These are phyloP conservation scores for Phytophthora pisi DNA, from an alignment of 352 stramenopile species.

Conservation along the genomic window DNA sequence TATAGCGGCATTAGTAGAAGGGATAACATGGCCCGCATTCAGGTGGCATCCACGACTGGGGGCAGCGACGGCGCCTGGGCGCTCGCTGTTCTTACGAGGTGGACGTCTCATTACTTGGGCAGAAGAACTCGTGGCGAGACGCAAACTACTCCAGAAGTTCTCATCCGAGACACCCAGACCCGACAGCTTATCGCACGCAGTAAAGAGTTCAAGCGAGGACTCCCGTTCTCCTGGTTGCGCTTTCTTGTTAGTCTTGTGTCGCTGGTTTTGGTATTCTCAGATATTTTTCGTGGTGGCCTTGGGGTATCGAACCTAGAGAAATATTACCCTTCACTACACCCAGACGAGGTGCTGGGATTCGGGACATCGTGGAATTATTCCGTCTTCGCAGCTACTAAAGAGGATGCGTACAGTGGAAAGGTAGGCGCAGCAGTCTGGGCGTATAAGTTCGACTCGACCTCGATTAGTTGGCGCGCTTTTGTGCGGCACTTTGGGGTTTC, in stretches of 20 bases:
- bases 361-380: slow-evolving; percentile 43
- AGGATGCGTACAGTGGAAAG: background rate
- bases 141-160: background rate
- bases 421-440: slow-evolving; percentile 26
- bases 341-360: slow-evolving; percentile 35
- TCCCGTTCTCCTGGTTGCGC: slow-evolving; percentile 33
- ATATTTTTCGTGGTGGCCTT: slow-evolving; percentile 40
- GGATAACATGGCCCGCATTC: slow-evolving; percentile 12
- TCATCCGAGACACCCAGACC: slow-evolving; percentile 15
- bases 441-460: no score
- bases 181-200: slow-evolving; percentile 22
- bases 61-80: background rate
- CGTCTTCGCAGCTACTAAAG: slow-evolving; percentile 22
- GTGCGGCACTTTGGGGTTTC: slow-evolving; percentile 7
- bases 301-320: slow-evolving; percentile 10
- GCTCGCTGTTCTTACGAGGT: slow-evolving; percentile 7
- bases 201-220: slow-evolving; percentile 18
- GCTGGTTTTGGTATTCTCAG: slow-evolving; percentile 34
- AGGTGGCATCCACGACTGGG: background rate
- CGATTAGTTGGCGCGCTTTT: no score
- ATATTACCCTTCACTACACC: slow-evolving; percentile 33
- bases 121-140: background rate
- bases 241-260: slow-evolving; percentile 26
- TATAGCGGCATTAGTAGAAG: background rate
- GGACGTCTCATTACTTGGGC: slow-evolving; percentile 7